Conservation (phyloP, 2,329 filamentous ascomycete genomes). For the Onygena corvina region DNA sequence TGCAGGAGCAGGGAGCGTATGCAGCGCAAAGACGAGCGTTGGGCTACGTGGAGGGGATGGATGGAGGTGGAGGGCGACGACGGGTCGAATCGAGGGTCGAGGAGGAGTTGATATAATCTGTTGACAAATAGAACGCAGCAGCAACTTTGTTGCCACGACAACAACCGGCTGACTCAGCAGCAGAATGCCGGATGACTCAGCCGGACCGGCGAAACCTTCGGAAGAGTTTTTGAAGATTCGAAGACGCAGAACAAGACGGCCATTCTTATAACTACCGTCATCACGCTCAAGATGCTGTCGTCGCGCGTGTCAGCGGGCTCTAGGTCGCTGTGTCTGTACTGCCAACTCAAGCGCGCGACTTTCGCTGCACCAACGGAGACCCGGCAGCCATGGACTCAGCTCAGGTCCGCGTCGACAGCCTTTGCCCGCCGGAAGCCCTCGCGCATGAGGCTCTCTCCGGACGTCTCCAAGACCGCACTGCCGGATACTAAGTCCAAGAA, state of each 20-base stretch:
- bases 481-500: constrained; percentile 23
- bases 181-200: not conserved
- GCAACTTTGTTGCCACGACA: constrained; percentile 5
- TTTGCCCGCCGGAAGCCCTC: constrained; percentile 24
- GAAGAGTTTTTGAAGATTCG: not conserved
- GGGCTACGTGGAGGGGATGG: constrained; percentile 9
- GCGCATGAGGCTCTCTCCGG: constrained; percentile 30
- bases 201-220: constrained; percentile 2
- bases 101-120: constrained; percentile 2
- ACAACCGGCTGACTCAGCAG: not conserved
- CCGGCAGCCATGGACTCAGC: constrained; percentile 1
- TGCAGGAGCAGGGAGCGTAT: constrained; percentile 5
- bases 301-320: not conserved
- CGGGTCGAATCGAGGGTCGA: constrained; percentile 9
- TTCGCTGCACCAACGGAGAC: not conserved
- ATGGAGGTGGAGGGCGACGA: constrained; percentile 9
- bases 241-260: not conserved
- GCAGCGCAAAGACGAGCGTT: constrained; percentile 11
- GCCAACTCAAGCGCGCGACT: constrained; percentile 19
- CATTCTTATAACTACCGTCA: not conserved
- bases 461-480: constrained; percentile 26
- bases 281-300: not conserved
- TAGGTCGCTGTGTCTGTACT: constrained; percentile 25
- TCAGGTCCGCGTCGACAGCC: constrained; percentile 1
- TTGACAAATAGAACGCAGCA: constrained; percentile 8